Evolutionary conservation across 2,329 filamentous ascomycete genomes (phyloP).

Genomic region (Stemphylium lycopersici): DNA sequence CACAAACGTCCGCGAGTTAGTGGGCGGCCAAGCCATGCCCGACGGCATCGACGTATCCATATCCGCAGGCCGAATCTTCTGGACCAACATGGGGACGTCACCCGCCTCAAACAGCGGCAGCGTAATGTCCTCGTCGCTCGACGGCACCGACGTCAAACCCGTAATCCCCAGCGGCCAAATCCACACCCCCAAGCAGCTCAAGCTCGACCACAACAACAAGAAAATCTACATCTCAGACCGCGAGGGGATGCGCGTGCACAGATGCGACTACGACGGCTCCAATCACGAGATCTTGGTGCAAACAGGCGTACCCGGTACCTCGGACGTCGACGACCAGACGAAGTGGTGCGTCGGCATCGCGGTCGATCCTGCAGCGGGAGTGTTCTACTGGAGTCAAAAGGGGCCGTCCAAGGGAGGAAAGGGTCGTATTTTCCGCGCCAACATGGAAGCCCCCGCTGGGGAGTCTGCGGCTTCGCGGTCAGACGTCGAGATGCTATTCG

Average conservation of each 20-base stretch:
- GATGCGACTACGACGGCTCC: conserved; percentile 20
- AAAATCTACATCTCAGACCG: conserved; percentile 46
- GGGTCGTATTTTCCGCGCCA: conserved; percentile 62
- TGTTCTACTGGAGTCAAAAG: conserved; percentile 68
- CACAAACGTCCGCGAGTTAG: conserved; percentile 8
- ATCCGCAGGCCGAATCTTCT: conserved; percentile 36
- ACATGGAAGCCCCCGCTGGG: conserved; percentile 50
- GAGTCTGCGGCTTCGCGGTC: conserved; percentile 21
- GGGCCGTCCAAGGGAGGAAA: conserved; percentile 58
- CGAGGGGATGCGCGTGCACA: conserved; percentile 51
- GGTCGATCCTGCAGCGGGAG: conserved; percentile 51
- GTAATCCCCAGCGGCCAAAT: conserved; percentile 52
- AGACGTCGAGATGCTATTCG: conserved; percentile 36
- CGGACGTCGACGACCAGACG: conserved; percentile 38
- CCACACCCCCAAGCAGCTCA: conserved; percentile 55
- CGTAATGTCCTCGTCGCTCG: conserved; percentile 55
- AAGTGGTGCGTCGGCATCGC: conserved; percentile 64
- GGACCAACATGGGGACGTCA: conserved; percentile 31
- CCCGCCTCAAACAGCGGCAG: conserved; percentile 48
- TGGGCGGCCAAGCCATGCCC: conserved; percentile 25
- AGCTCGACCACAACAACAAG: conserved; percentile 9
- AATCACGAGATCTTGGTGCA: conserved; percentile 18
- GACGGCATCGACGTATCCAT: conserved; percentile 42
- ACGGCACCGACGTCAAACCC: conserved; percentile 55
- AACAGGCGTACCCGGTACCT: conserved; percentile 2